Base-by-base conservation (phyloP, 1,284 basidiomycete genomes). In the Mycosarcoma maydis region DNA sequence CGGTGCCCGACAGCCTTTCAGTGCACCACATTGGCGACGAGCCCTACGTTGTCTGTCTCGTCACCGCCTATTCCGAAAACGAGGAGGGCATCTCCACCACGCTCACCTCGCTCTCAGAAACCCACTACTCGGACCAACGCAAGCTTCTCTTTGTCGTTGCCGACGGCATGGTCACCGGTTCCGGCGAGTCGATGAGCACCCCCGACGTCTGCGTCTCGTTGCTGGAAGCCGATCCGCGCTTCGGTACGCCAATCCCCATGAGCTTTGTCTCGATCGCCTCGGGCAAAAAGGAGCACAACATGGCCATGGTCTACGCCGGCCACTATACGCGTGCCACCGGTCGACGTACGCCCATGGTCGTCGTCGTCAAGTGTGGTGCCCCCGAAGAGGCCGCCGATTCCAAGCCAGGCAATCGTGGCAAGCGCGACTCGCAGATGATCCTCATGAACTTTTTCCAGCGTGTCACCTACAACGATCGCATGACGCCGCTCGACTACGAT, bases 381-480 rank as follows among this genome's bases (percentile, higher is more conserved):
- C 90, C 92, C 76, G 83, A 84, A 4, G 84, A 84, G 46, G 85
- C 85, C 14, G 84, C 85, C 10, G 93, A 94, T 66, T 90, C 90
- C 84, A 99, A 98, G 82, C 93, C 95, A 2, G 96, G 96, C 16
- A 99, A 99, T 84, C 87, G 96, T 73, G 96, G 96, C 73, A 99
- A 99, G 83, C 91, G 96, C 48, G 96, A 99, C 84, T 94, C 92
- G 83, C 96, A 98, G 82, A 90, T 99, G 77, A 92, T 99, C 77
- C 86, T 99, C 74, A 98, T 99, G 95, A 97, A 97, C 85, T 99
- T 99, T 83, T 97, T 98, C 85, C 94, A 93, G 50, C 89, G 92
- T 42, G 94, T 98, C 76, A 99, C 96, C 13, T 99, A 98, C 85
- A 98, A 98, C 82, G 96, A 98, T 81, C 90, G 94, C 66, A 98